phyloP scores from a whole-genome alignment of 805 yeast genomes.

The Wickerhamiella dianesei region DNA sequence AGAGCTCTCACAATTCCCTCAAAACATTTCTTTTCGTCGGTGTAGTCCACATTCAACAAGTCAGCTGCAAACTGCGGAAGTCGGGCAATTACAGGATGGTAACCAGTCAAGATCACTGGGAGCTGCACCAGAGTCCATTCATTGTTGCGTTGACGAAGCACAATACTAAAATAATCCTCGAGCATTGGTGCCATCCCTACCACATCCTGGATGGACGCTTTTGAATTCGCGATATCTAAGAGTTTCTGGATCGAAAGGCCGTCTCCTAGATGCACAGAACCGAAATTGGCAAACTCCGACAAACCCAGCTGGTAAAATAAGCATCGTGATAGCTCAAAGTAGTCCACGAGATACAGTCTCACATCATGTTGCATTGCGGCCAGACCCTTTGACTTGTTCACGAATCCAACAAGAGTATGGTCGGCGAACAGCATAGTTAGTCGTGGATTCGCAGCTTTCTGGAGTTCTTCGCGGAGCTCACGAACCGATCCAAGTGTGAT shows the following conservation, averaged over 20 bases:
- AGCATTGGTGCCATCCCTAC: constrained; percentile 61
- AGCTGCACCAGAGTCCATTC: constrained; percentile 33
- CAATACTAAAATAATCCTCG: constrained; percentile 59
- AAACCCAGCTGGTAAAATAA: constrained; percentile 73
- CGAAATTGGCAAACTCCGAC: constrained; percentile 70
- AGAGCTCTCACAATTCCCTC: constrained; percentile 51
- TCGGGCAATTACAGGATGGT: constrained; percentile 49
- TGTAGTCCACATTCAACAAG: constrained; percentile 51
- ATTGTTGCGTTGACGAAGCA: constrained; percentile 24
- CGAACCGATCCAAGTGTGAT: constrained; percentile 28
- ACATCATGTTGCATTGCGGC: constrained; percentile 80
- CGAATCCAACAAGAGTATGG: constrained; percentile 67
- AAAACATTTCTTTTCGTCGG: constrained; percentile 55
- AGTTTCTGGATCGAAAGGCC: constrained; percentile 28
- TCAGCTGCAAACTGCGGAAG: constrained; percentile 54
- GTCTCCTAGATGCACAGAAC: constrained; percentile 34
- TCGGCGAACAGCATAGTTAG: constrained; percentile 57
- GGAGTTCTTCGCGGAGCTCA: constrained; percentile 41
- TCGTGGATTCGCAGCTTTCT: constrained; percentile 33
- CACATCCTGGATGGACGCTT: constrained; percentile 16
- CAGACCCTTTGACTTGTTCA: constrained; percentile 54
- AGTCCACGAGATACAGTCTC: constrained; percentile 64
- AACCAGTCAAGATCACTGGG: constrained; percentile 57
- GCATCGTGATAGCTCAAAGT: constrained; percentile 51
- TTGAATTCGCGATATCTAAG: constrained; percentile 19